Percentiles rank a stretch among this genome's conserved stretches.
Evolutionary conservation across 1,139 yeast species (phyloP).

Genomic region (Diutina catenulata): DNA sequence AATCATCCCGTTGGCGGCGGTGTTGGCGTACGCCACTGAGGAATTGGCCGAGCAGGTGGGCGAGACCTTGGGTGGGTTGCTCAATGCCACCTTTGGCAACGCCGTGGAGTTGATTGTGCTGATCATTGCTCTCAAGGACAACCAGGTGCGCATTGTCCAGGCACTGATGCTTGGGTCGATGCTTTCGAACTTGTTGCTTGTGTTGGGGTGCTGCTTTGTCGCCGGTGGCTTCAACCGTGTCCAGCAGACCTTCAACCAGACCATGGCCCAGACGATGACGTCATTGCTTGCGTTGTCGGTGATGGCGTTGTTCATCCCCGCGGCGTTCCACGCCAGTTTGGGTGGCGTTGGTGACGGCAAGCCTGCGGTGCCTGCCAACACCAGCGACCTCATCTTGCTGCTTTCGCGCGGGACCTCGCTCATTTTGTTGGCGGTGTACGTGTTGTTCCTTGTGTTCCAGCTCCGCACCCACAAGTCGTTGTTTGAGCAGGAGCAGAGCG

Average conservation of each 20-base stretch:
- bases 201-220: slow-evolving; percentile 88
- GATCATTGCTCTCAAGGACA: slow-evolving; percentile 71
- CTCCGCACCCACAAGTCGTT: slow-evolving; percentile 68
- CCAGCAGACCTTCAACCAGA: slow-evolving; percentile 84
- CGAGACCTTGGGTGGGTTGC: slow-evolving; percentile 76
- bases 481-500: slow-evolving; percentile 31
- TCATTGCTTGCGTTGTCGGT: slow-evolving; percentile 86
- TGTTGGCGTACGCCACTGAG: slow-evolving; percentile 86
- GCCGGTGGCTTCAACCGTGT: slow-evolving; percentile 84
- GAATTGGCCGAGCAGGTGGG: slow-evolving; percentile 78
- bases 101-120: slow-evolving; percentile 94
- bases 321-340: slow-evolving; percentile 85
- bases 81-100: slow-evolving; percentile 94
- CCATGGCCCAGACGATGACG: slow-evolving; percentile 96
- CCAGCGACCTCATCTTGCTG: slow-evolving; percentile 46
- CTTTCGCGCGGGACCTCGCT: slow-evolving; percentile 83
- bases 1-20: slow-evolving; percentile 85
- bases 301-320: slow-evolving; percentile 82
- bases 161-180: slow-evolving; percentile 96
- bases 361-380: slow-evolving; percentile 23
- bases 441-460: slow-evolving; percentile 75
- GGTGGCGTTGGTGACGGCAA: slow-evolving; percentile 33
- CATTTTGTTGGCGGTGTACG: slow-evolving; percentile 65
- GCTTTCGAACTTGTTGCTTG: slow-evolving; percentile 74
- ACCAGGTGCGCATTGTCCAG: slow-evolving; percentile 88